These are phyloP conservation scores for Cutaneotrichosporon mucoides DNA, from an alignment of 1,284 basidiomycete genomes.

Conservation along the genomic window DNA sequence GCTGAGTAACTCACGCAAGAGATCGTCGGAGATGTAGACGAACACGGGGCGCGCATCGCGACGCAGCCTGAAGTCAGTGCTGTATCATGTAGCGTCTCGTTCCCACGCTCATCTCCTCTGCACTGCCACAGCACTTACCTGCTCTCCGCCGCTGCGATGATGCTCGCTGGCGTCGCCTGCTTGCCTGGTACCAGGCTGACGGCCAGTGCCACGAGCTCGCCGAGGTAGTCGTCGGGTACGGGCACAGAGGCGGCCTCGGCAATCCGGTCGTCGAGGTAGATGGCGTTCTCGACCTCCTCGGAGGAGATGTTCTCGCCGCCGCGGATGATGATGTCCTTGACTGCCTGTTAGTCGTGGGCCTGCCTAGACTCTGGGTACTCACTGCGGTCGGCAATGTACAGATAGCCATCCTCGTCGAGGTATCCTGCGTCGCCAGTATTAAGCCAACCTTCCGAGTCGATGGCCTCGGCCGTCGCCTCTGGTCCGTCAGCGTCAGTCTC, in stretches of 20 bases:
- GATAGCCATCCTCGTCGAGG: conserved; percentile 36
- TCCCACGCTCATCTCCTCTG: too few species aligned
- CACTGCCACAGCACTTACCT: conserved; percentile 8
- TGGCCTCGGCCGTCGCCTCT: conserved; percentile 11
- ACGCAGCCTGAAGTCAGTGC: conserved; percentile 11
- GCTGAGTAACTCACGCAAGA: neutral
- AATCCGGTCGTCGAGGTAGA: conserved; percentile 34
- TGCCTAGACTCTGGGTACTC: conserved; percentile 23
- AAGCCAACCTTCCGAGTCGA: conserved; percentile 41
- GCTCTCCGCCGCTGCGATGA: conserved; percentile 8
- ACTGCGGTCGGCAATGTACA: conserved; percentile 39
- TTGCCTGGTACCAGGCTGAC: conserved; percentile 25
- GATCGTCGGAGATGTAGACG: conserved; percentile 5
- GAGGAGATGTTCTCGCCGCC: conserved; percentile 46
- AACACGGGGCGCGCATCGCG: conserved; percentile 14
- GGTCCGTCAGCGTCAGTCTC: neutral
- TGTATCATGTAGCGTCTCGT: too few species aligned
- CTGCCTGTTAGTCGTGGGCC: conserved; percentile 36
- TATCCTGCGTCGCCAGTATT: conserved; percentile 42
- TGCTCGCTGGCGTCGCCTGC: conserved; percentile 2
- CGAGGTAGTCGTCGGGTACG: conserved; percentile 33
- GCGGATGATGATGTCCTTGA: conserved; percentile 44
- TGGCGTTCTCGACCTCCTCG: conserved; percentile 41
- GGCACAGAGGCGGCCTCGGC: conserved; percentile 38
- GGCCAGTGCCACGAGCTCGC: conserved; percentile 39